phyloP scores from a whole-genome alignment of 352 stramenopile genomes.

The Nothophytophthora sp. region DNA sequence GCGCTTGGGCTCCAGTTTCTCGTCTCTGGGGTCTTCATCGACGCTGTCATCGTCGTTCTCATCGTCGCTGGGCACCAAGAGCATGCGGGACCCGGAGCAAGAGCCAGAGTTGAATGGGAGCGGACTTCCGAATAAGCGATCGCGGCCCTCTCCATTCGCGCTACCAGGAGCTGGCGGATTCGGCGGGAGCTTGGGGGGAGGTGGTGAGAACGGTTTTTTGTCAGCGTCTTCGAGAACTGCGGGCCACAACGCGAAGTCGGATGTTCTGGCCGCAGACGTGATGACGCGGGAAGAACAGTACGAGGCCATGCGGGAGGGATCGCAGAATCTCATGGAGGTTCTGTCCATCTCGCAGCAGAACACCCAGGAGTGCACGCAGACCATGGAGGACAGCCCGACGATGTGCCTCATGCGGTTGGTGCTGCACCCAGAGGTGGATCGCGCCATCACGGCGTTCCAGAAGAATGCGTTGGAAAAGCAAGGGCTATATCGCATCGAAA shows the following conservation, averaged over 20 bases:
- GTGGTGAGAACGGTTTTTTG: conserved; percentile 4
- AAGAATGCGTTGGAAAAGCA: conserved; percentile 53
- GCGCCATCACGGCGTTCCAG: conserved; percentile 55
- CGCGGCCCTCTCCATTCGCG: conserved; percentile 9
- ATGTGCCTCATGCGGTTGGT: conserved; percentile 63
- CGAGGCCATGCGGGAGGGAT: conserved; percentile 39
- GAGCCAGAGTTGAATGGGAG: conserved; percentile 27
- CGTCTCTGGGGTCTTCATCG: conserved; percentile 8
- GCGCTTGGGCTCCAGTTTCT: conserved; percentile 12
- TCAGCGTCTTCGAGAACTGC: conserved; percentile 14
- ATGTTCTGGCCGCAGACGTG: neutral
- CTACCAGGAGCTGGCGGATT: conserved; percentile 5
- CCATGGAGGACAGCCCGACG: conserved; percentile 57
- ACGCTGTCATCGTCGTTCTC: conserved; percentile 30
- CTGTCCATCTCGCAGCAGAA: conserved; percentile 79
- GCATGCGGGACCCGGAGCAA: conserved; percentile 30
- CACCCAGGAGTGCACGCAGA: conserved; percentile 76
- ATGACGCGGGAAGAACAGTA: conserved; percentile 27
- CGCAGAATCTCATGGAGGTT: conserved; percentile 63
- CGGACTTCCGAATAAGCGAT: conserved; percentile 28
- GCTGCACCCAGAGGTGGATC: conserved; percentile 67
- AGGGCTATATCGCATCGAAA: conserved; percentile 58
- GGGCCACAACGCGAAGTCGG: conserved; percentile 6
- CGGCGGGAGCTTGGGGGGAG: neutral
- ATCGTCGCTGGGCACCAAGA: conserved; percentile 16